Base-by-base conservation (phyloP, 768 basidiomycete genomes). In the Agrocybe chaxingu region DNA sequence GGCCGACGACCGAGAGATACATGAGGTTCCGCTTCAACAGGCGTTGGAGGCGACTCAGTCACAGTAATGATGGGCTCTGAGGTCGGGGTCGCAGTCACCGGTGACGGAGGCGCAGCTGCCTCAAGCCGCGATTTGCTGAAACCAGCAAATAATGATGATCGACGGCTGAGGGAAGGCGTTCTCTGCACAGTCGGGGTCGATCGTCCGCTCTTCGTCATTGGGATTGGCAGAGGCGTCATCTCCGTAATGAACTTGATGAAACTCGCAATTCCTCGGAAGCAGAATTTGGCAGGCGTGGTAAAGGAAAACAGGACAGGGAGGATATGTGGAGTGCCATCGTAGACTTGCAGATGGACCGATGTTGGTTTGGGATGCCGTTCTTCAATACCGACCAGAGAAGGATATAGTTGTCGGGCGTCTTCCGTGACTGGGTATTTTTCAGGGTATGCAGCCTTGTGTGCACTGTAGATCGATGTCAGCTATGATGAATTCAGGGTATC, bases 361-460 rank as follows among this genome's bases (percentile, higher is more conserved):
- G 94, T 93, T 1, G 88, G 74, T 45, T 62, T 59, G 24, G 24
- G 24, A 56, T 69, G 68, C 8, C 73, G 72, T 11, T 66, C 58
- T 60, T 83, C 84, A 53, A 87, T 82, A 8, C 72, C 78, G 7
- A 71, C 61, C 18, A 88, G 62, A 5, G 70, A 57, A 13, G 87
- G 83, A 57, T 88, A 89, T 40, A 89, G 54, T 19, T 60, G 62
- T 34, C 73, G 74, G 1, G 68, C 66, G 4, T 70, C 67, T 3
- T 81, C 70, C 41, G 62, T 73, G 9, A 81, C 48, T 0, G 79
- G 74, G 63, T 80, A 96, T 53, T 71, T 75, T 3, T 81, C 78
- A 0, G 97, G 97, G 63, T 90, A 69, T 2, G 92, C 91, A 30
- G 96, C 97, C 63, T 88, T 92, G 62, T 98, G 96, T 0, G 96